phyloP scores from a whole-genome alignment of 2,329 filamentous ascomycete genomes.

The Pseudogymnoascus sp. region DNA sequence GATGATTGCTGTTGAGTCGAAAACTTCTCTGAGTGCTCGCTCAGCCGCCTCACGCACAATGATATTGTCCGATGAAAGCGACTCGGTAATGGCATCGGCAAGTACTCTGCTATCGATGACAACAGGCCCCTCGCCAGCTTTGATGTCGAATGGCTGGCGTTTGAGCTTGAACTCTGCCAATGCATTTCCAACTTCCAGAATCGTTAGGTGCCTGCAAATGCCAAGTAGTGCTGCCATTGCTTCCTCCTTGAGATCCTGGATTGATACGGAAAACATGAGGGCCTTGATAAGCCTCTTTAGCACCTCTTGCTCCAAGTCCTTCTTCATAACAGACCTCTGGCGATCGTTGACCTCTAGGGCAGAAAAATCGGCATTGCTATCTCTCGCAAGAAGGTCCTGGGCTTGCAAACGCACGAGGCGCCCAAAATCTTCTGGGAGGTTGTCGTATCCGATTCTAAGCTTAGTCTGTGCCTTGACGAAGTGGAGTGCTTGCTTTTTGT shows the following conservation, averaged over 20 bases:
- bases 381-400: constrained; percentile 69
- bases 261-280: constrained; percentile 72
- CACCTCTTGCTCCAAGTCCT: constrained; percentile 70
- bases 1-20: constrained; percentile 66
- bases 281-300: constrained; percentile 85
- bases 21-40: constrained; percentile 66
- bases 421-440: constrained; percentile 80
- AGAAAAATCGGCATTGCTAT: constrained; percentile 61
- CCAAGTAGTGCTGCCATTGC: constrained; percentile 69
- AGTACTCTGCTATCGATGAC: constrained; percentile 80
- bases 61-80: constrained; percentile 73
- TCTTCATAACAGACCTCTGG: constrained; percentile 78
- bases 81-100: constrained; percentile 83
- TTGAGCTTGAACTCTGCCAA: constrained; percentile 71
- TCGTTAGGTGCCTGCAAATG: constrained; percentile 79
- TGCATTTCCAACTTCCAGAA: constrained; percentile 82
- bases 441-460: constrained; percentile 79
- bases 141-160: constrained; percentile 72
- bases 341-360: constrained; percentile 68
- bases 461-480: constrained; percentile 85
- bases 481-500: constrained; percentile 88
- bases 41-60: constrained; percentile 78
- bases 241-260: constrained; percentile 70
- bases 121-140: constrained; percentile 77
- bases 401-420: constrained; percentile 79